Evolutionary conservation across 768 basidiomycete species (phyloP), one percentile per base, ranked within the genome.

Genomic region (Hemileccinum rubropunctum): DNA sequence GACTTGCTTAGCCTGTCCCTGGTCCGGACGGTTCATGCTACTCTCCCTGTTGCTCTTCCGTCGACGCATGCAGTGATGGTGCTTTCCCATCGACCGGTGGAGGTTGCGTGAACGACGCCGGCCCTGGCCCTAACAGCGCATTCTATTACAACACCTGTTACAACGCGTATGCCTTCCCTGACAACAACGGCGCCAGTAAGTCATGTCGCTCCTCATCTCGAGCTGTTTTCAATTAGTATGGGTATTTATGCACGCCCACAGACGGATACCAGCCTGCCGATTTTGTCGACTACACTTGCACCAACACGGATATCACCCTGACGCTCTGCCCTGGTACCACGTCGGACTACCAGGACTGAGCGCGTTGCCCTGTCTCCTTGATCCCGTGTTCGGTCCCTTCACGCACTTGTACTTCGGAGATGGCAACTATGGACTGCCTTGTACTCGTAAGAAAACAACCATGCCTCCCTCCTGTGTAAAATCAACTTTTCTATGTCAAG

Each of bases 141-240:
- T 66, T 66, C 62, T 68, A 64, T 47, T 57, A 69, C 18, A 3
- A 26, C 23, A 53, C 53, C 4, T 69, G 65, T 47, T 52, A 43
- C 51, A 66, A 69, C 18, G 65, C 67, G 27, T 69, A 69, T 10
- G 65, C 65, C 20, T 66, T 66, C 60, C 65, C 65, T 18, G 67
- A 67, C 52, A 67, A 66, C 34, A 65, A 69, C 15, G 67, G 67
- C 17, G 33, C 65, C 3, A 0, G 65, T 69, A 43, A 45, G 62
- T 53, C 26, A 7, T 4, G 3, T 32, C 14, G 9, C 30, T 34
- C 12, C 18, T 18, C 6, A 20, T 18, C 14, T 37, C 13, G 1
- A 1, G 17, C 10, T 27, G n/a, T 23, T 34, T 33, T n/a, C n/a
- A n/a, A 6, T n/a, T 23, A 23, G 17, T 13, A 6, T 2, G 18